These are phyloP conservation scores for Ormosia semicastrata DNA, from an alignment of 306 rosid species.

Conservation along the genomic window DNA sequence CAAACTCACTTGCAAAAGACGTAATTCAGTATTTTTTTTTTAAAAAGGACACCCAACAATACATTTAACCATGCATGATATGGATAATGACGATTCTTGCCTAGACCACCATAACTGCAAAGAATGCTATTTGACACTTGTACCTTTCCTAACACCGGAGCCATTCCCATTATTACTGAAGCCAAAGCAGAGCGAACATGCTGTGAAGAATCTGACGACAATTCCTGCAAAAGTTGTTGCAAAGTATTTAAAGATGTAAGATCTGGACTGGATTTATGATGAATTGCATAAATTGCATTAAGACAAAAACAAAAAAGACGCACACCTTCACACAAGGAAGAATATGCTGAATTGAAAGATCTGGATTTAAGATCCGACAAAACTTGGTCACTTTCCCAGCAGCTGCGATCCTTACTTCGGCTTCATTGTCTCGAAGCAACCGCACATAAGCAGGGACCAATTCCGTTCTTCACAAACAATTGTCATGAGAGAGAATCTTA, in stretches of 20 bases:
- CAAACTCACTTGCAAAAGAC: not conserved
- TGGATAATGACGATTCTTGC: not conserved
- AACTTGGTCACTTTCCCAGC: slow-evolving; percentile 87
- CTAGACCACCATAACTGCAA: slow-evolving; percentile 7
- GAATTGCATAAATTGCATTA: not conserved
- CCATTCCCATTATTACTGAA: slow-evolving; percentile 92
- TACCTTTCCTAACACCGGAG: slow-evolving; percentile 88
- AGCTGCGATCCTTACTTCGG: slow-evolving; percentile 93
- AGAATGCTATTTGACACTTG: not conserved
- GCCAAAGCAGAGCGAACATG: slow-evolving; percentile 93
- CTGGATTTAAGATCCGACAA: slow-evolving; percentile 76
- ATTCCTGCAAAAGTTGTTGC: slow-evolving; percentile 48
- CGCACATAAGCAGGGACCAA: slow-evolving; percentile 90
- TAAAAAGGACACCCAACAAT: not conserved
- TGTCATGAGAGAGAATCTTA: not conserved
- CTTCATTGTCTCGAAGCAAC: slow-evolving; percentile 87
- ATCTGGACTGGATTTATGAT: not conserved
- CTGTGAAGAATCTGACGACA: slow-evolving; percentile 83
- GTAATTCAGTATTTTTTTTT: not conserved
- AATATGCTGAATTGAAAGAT: slow-evolving; percentile 75
- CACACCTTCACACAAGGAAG: slow-evolving; percentile 88
- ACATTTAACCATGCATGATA: not conserved
- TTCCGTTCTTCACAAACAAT: slow-evolving; percentile 49
- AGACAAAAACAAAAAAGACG: not conserved
- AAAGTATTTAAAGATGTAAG: not conserved